Conservation (phyloP, 495 filamentous ascomycete genomes). For the Lentithecium fluviatile region DNA sequence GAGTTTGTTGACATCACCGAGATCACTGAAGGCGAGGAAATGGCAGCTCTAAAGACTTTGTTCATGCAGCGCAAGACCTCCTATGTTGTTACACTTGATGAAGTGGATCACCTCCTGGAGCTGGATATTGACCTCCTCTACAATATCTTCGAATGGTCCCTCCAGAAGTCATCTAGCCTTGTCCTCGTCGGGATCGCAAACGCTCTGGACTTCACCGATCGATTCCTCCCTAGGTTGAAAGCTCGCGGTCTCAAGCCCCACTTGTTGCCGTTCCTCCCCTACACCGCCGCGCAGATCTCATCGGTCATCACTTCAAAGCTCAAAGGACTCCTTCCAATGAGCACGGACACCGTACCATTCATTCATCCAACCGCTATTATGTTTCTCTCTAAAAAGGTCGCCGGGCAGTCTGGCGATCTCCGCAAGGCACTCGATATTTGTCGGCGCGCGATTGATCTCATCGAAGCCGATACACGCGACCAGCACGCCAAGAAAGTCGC, state of each 20-base stretch:
- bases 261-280: slow-evolving; percentile 88
- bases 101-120: slow-evolving; percentile 89
- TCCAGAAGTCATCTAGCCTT: slow-evolving; percentile 72
- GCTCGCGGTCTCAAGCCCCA: slow-evolving; percentile 85
- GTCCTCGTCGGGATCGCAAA: slow-evolving; percentile 93
- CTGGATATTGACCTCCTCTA: slow-evolving; percentile 84
- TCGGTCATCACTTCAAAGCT: slow-evolving; percentile 81
- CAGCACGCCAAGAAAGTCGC: slow-evolving; percentile 57
- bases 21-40: slow-evolving; percentile 54
- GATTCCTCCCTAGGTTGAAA: slow-evolving; percentile 91
- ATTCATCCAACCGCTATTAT: slow-evolving; percentile 91
- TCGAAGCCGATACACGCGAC: slow-evolving; percentile 76
- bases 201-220: slow-evolving; percentile 90
- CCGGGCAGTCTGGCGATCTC: slow-evolving; percentile 88
- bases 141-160: slow-evolving; percentile 89
- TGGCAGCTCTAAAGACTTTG: slow-evolving; percentile 58
- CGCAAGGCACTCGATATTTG: slow-evolving; percentile 95
- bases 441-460: slow-evolving; percentile 81
- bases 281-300: slow-evolving; percentile 85
- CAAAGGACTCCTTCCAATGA: slow-evolving; percentile 60
- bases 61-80: slow-evolving; percentile 60
- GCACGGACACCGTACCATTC: slow-evolving; percentile 67
- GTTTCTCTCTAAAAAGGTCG: slow-evolving; percentile 89
- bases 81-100: slow-evolving; percentile 84
- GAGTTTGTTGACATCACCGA: slow-evolving; percentile 58